Conservation (phyloP, 192 early-diverging fungal species). For the Umbelopsis isabellina region DNA sequence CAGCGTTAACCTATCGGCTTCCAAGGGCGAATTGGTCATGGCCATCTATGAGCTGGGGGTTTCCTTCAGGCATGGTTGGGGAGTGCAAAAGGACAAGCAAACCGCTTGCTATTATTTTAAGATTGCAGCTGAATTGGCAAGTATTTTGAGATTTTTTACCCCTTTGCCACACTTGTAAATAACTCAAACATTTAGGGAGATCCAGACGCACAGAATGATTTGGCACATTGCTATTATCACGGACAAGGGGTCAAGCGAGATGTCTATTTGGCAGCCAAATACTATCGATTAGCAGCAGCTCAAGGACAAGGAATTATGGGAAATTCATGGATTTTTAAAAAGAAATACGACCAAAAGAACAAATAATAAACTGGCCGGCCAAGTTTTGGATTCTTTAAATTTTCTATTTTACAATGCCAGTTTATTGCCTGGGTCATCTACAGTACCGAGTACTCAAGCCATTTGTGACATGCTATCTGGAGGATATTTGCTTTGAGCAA, state of each 20-base stretch:
- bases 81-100: conserved; percentile 70
- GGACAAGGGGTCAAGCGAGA: conserved; percentile 75
- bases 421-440: not conserved
- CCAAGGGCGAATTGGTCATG: conserved; percentile 73
- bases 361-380: not conserved
- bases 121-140: conserved; percentile 68
- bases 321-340: conserved; percentile 83
- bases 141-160: conserved; percentile 6
- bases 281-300: conserved; percentile 73
- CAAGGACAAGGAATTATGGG: conserved; percentile 74
- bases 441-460: conserved; percentile 10
- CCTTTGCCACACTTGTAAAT: not conserved
- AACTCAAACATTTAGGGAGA: conserved; percentile 44
- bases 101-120: conserved; percentile 81
- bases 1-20: conserved; percentile 54
- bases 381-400: not conserved
- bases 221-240: conserved; percentile 70
- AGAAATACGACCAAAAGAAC: conserved; percentile 63
- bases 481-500: conserved; percentile 90
- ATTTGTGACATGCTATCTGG: conserved; percentile 57
- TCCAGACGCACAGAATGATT: conserved; percentile 67
- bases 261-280: conserved; percentile 70
- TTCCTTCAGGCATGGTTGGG: conserved; percentile 81
- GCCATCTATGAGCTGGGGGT: conserved; percentile 81
- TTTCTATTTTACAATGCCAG: not conserved